phyloP scores from a whole-genome alignment of 2,329 filamentous ascomycete species.

The Aspergillus pseudotamarii region DNA sequence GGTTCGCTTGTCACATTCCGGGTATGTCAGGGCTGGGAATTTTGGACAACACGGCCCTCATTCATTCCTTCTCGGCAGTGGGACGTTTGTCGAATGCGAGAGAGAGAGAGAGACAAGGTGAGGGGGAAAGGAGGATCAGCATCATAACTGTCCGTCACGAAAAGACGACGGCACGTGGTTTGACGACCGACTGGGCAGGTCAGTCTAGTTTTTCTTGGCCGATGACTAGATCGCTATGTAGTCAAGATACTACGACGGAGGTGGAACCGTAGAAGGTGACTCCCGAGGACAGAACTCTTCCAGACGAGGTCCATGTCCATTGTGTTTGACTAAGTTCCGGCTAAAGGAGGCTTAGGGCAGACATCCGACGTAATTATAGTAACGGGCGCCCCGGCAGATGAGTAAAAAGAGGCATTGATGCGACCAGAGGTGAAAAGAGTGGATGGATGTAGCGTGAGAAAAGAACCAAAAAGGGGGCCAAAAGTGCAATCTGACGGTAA shows the following conservation, averaged over 20 bases:
- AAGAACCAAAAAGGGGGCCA: not conserved
- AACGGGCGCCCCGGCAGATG: not conserved
- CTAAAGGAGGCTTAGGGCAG: not conserved
- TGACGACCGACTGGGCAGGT: not conserved
- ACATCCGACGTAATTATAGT: not conserved
- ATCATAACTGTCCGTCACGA: no score
- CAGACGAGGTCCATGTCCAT: conserved; percentile 6
- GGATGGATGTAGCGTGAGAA: not conserved
- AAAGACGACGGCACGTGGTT: not conserved
- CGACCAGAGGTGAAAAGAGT: not conserved
- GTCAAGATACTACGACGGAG: no score
- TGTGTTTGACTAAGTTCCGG: not conserved
- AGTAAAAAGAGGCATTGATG: not conserved
- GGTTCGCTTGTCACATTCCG: conserved; percentile 6
- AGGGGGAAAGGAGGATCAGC: not conserved
- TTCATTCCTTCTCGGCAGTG: not conserved
- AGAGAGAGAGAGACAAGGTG: not conserved
- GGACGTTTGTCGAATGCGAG: not conserved
- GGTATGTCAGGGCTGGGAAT: not conserved
- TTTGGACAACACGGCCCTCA: not conserved
- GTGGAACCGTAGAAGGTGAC: no score
- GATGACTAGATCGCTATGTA: no score
- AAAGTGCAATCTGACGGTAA: not conserved
- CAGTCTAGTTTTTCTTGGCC: not conserved
- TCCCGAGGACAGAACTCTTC: not conserved